Evolutionary conservation across 2,329 filamentous ascomycete genomes (phyloP), one percentile per base, ranked within the genome.

Genomic region (Pseudocercospora cruenta): DNA sequence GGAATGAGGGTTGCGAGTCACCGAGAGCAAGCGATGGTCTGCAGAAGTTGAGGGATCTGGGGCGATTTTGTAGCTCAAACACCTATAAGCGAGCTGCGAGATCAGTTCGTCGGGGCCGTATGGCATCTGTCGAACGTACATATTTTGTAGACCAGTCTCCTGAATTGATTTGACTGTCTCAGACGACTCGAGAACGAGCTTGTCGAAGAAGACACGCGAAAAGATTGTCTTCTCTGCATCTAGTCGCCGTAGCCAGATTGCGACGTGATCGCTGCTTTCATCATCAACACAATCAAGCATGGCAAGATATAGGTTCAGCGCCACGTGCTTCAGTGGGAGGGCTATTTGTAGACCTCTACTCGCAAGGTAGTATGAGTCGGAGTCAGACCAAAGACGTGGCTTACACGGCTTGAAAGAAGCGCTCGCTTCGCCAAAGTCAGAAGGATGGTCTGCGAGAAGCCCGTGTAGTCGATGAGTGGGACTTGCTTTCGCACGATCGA

Each of bases 391-490:
- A 16, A 45, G 6, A 19, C 39, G 39, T 16, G 39, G 39, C 19
- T 45, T 16, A 45, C 14, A 16, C 19, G 39, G 39, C 39, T 19
- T 45, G 39, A 45, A 45, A 19, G 19, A 45, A 5, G 39, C 39
- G 39, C 39, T 45, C 19, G 39, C 19, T 16, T 45, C 39, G 14
- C 19, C 7, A 8, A 45, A 45, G 39, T 45, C 39, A 9, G 39
- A 45, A 45, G 79, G 67, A 28, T 49, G 45, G 31, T 67, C 63
- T 9, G 68, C 69, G 21, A 71, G 68, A 12, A 71, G 49, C 12
- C 69, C 69, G 47, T 70, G 66, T 16, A 53, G 61, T 14, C 36
- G 19, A 22, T 26, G 24, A 0, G 0, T 16, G 10, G 47, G 39
- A 10, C 22, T 53, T 45, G 39, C 39, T 45, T 45, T 45, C 39